Conservation (phyloP, 1,284 basidiomycete species). For the Gomphus bonarii region DNA sequence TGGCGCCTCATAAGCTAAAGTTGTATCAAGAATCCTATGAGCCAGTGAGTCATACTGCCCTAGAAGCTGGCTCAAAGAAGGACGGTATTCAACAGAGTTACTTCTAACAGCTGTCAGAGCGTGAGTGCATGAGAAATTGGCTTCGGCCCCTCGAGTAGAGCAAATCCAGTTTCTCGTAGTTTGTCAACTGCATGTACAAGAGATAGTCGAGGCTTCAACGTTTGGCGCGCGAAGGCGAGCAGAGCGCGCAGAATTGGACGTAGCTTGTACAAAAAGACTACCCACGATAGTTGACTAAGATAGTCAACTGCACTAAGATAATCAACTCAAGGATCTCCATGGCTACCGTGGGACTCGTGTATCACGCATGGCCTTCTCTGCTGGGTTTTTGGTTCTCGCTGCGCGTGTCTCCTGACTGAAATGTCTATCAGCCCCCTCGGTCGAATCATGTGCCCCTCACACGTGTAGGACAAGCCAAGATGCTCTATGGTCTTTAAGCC, state of each 20-base stretch:
- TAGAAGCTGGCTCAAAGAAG: constrained; percentile 17
- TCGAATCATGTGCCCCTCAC: neutral
- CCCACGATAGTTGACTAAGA: too few relatives aligned
- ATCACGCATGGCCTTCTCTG: neutral
- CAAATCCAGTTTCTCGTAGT: neutral
- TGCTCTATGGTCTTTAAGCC: neutral
- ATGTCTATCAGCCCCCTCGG: neutral
- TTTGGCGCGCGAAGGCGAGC: neutral
- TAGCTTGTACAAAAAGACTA: too few relatives aligned
- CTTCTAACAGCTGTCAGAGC: neutral
- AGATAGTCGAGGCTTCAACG: neutral
- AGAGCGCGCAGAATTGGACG: too few relatives aligned
- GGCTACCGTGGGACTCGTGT: neutral
- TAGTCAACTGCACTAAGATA: neutral
- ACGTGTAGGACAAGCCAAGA: neutral
- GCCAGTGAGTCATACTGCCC: constrained; percentile 31
- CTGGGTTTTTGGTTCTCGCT: neutral
- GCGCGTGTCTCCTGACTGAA: neutral
- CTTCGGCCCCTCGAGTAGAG: neutral
- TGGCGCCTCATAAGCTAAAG: constrained; percentile 41
- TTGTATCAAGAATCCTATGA: constrained; percentile 31
- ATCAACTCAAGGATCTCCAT: neutral
- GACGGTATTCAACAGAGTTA: neutral
- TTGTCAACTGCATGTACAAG: neutral
- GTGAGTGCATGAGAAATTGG: neutral